These are phyloP conservation scores for Leishmania martiniquensis DNA, from an alignment of 208 protist species.

Conservation along the genomic window DNA sequence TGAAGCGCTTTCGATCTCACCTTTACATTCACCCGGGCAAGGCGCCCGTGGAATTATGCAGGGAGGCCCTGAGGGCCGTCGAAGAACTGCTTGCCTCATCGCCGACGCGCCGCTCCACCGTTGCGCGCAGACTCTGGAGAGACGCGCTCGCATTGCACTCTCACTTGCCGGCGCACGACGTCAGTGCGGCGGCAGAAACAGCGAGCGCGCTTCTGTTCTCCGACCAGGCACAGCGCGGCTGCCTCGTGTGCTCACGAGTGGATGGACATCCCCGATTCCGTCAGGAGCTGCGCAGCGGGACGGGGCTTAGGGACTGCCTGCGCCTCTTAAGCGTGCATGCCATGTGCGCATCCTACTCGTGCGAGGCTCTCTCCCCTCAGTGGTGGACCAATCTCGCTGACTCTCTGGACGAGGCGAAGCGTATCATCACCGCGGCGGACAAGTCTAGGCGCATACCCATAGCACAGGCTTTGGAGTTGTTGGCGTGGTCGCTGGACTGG, in stretches of 20 bases:
- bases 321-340: conserved; percentile 21
- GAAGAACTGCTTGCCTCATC: conserved; percentile 19
- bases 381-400: not conserved
- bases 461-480: conserved; percentile 20
- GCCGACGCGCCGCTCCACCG: conserved; percentile 16
- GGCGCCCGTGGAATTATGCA: conserved; percentile 7
- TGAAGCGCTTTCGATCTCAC: conserved; percentile 25
- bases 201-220: conserved; percentile 7
- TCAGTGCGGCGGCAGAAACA: conserved; percentile 9
- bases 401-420: conserved; percentile 14
- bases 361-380: not conserved
- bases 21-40: conserved; percentile 29
- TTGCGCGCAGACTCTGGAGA: conserved; percentile 21
- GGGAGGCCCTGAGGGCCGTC: conserved; percentile 23
- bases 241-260: not conserved
- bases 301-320: conserved; percentile 1
- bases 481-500: conserved; percentile 31
- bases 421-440: conserved; percentile 7
- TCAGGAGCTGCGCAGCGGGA: not conserved
- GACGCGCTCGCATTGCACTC: conserved; percentile 20
- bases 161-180: conserved; percentile 8
- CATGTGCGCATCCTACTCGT: conserved; percentile 1
- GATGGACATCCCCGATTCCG: not conserved
- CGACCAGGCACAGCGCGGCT: conserved; percentile 6
- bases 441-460: conserved; percentile 18